phyloP scores from a whole-genome alignment of 192 early-diverging fungal genomes.

The Coemansia pectinata region DNA sequence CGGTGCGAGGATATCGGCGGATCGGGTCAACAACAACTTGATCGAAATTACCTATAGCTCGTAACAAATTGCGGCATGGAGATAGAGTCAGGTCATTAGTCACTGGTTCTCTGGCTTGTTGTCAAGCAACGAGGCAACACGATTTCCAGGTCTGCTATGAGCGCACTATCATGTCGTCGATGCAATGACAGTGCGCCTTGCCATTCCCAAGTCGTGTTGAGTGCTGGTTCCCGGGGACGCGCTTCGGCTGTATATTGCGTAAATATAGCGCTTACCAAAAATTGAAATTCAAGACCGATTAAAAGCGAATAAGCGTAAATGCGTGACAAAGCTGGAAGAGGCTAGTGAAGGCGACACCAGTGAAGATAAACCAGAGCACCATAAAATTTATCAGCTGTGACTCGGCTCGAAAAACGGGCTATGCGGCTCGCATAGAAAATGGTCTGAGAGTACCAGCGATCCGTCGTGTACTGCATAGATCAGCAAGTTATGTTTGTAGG shows the following conservation, averaged over 20 bases:
- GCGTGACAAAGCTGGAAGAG: background rate
- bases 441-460: too few species aligned
- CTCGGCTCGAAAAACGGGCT: background rate
- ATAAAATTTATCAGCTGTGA: background rate
- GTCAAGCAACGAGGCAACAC: background rate
- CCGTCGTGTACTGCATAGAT: too few species aligned
- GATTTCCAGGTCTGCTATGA: background rate
- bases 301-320: constrained; percentile 2
- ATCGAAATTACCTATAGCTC: background rate
- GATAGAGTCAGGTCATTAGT: background rate
- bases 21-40: background rate
- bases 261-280: background rate
- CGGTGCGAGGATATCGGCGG: background rate
- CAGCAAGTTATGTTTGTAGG: too few species aligned
- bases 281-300: background rate
- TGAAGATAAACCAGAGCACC: background rate
- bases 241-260: background rate
- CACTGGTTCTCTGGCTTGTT: background rate
- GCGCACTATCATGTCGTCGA: background rate
- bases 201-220: background rate
- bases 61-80: background rate
- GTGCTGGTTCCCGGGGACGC: background rate
- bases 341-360: background rate
- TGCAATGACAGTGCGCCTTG: background rate
- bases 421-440: background rate